These are phyloP conservation scores for Rosa persica DNA, from an alignment of 306 rosid species.

Conservation along the genomic window DNA sequence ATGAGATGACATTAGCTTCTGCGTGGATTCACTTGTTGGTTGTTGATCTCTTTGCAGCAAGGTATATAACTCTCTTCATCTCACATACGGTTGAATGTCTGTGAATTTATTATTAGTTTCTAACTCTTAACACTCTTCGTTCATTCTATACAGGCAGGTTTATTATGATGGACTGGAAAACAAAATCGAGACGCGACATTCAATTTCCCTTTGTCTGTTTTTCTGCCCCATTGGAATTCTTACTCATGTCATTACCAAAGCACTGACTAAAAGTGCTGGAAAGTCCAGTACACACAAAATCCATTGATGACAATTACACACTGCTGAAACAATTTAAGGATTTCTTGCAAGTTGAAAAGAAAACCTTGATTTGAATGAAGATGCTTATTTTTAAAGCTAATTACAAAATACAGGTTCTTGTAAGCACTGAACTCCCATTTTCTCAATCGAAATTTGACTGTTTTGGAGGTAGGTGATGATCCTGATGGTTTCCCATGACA, in stretches of 20 bases:
- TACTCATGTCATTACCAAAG: conserved; percentile 75
- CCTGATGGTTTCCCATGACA: not conserved
- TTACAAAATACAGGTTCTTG: not conserved
- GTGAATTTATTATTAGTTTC: not conserved
- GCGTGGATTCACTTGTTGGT: conserved; percentile 95
- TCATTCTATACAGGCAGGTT: conserved; percentile 59
- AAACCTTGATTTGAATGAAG: conserved; percentile 14
- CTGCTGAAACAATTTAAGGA: conserved; percentile 9
- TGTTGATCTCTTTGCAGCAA: conserved; percentile 94
- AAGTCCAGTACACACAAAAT: conserved; percentile 32
- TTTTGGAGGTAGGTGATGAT: not conserved
- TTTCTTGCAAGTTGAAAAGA: not conserved
- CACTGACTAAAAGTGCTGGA: conserved; percentile 44
- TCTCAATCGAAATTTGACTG: not conserved
- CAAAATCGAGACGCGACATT: conserved; percentile 80
- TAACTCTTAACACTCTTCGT: conserved; percentile 1
- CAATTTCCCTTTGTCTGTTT: conserved; percentile 79
- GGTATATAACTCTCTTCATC: conserved; percentile 42
- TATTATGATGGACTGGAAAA: conserved; percentile 71
- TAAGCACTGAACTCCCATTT: not conserved
- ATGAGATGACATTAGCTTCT: conserved; percentile 89
- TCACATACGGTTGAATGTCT: not conserved
- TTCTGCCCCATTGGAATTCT: conserved; percentile 91
- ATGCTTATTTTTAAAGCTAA: not conserved
- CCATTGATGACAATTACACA: conserved; percentile 36